Conservation (phyloP, 805 yeast species). For the Wickerhamomyces hampshirensis region DNA sequence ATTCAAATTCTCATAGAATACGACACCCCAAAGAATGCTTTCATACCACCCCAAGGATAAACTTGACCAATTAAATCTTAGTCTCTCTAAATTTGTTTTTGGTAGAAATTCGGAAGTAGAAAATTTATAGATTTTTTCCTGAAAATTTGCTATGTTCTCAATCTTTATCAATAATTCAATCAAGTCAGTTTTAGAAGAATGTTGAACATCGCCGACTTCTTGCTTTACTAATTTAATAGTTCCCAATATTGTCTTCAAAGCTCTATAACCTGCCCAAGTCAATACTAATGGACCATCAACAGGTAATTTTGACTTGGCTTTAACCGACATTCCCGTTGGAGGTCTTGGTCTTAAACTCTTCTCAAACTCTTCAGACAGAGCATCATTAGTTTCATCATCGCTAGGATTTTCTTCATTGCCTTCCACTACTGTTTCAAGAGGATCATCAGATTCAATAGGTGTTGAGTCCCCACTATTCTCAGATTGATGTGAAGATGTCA, state of each 20-base stretch:
- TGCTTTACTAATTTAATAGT: slow-evolving; percentile 26
- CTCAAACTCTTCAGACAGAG: slow-evolving; percentile 24
- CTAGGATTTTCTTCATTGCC: slow-evolving; percentile 8
- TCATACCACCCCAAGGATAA: slow-evolving; percentile 73
- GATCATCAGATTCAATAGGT: slow-evolving; percentile 5
- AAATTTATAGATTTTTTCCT: slow-evolving; percentile 19
- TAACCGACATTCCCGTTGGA: slow-evolving; percentile 58
- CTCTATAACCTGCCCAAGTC: slow-evolving; percentile 50
- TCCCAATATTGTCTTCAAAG: slow-evolving; percentile 38
- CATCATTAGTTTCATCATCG: slow-evolving; percentile 6
- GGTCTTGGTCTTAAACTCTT: slow-evolving; percentile 42
- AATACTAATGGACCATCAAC: slow-evolving; percentile 42
- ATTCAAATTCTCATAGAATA: slow-evolving; percentile 35
- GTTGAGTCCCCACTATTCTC: not conserved
- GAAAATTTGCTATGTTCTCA: slow-evolving; percentile 31
- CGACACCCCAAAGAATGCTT: slow-evolving; percentile 56
- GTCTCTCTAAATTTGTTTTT: slow-evolving; percentile 37
- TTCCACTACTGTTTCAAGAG: slow-evolving; percentile 1
- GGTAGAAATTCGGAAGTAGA: slow-evolving; percentile 36
- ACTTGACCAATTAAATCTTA: slow-evolving; percentile 59
- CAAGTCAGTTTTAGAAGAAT: slow-evolving; percentile 21
- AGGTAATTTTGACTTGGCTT: slow-evolving; percentile 50
- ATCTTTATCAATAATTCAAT: slow-evolving; percentile 36
- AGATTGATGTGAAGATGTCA: no score
- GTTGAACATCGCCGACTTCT: slow-evolving; percentile 27